Evolutionary conservation across 371 early-diverging fungal genomes (phyloP), one percentile per base, ranked within the genome.

Genomic region (Mortierella sp.): DNA sequence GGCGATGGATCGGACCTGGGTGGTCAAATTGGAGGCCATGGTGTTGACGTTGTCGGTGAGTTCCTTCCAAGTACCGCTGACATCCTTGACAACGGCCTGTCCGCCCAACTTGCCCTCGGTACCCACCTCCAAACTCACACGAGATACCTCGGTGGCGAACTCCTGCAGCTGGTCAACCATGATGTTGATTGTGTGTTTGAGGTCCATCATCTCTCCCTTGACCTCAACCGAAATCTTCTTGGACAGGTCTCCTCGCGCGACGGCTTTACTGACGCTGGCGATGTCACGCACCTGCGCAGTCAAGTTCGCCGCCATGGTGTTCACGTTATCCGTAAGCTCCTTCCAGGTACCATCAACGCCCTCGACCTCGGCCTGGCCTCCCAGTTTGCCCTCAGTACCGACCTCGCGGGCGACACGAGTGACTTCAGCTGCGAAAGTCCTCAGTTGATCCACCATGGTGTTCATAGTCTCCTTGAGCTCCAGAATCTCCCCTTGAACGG

Each of bases 261-360:
- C 93, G 7, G 94, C 91, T 8, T 88, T 92, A 66, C 90, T 90
- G 26, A 90, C 91, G 40, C 70, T 70, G 64, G 92, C 92, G 71
- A 94, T 94, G 73, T 91, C 93, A 63, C 94, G 87, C 9, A 94
- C 94, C 79, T 83, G 94, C 53, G 91, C 85, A 1, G 92, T 88
- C 47, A 93, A 89, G 66, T 91, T 93, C 63, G 79, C 79, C 0
- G 94, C 92, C 93, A 94, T 87, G 71, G 87, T 76, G 69, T 94
- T 94, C 74, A 94, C 88, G 58, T 92, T 92, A 44, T 92, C 87
- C 3, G 93, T 90, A 65, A 94, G 86, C 64, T 94, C 93, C 45
- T 86, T 89, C 94, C 94, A 95, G 4, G 90, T 86, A 43, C 96
- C 96, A 24, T 90, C 92, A 34, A 91, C 90, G 50, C 87, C 89